These are phyloP conservation scores for Inosperma sp. DNA, from an alignment of 768 basidiomycete genomes.

Conservation along the genomic window DNA sequence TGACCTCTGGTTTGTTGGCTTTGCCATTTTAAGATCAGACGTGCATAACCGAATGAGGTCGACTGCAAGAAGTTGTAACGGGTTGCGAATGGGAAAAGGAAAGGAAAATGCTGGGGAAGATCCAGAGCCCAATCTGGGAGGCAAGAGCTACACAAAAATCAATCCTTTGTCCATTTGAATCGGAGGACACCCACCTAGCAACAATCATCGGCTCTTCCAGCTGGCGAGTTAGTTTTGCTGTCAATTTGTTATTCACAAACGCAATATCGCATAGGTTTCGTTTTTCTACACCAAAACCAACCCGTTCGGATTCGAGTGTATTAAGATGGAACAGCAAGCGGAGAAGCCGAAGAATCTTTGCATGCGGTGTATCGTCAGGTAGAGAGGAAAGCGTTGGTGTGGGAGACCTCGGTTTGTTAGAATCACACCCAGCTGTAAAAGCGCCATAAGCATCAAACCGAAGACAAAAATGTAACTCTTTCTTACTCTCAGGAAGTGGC, in stretches of 20 bases:
- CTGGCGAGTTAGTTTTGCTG: constrained; percentile 95
- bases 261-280: constrained; percentile 70
- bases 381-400: constrained; percentile 72
- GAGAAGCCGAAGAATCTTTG: constrained; percentile 87
- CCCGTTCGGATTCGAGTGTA: constrained; percentile 63
- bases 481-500: constrained; percentile 56
- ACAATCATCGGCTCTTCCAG: constrained; percentile 99
- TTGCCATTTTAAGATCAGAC: constrained; percentile 93
- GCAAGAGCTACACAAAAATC: constrained; percentile 65
- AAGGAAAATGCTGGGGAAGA: constrained; percentile 93
- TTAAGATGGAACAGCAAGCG: constrained; percentile 85
- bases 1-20: constrained; percentile 78
- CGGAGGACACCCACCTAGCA: constrained; percentile 62
- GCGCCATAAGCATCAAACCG: neutral
- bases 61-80: constrained; percentile 97
- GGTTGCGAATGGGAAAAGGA: constrained; percentile 98
- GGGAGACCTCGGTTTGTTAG: constrained; percentile 52
- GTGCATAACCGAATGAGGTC: constrained; percentile 95
- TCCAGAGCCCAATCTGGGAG: constrained; percentile 97
- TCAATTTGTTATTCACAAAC: constrained; percentile 96
- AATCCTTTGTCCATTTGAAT: neutral
- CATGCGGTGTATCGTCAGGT: constrained; percentile 77
- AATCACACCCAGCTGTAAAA: constrained; percentile 39
- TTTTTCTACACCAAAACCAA: constrained; percentile 44
- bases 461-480: neutral